Base-by-base conservation (phyloP, 371 early-diverging fungal species). In the Aphelidium insulamus region DNA sequence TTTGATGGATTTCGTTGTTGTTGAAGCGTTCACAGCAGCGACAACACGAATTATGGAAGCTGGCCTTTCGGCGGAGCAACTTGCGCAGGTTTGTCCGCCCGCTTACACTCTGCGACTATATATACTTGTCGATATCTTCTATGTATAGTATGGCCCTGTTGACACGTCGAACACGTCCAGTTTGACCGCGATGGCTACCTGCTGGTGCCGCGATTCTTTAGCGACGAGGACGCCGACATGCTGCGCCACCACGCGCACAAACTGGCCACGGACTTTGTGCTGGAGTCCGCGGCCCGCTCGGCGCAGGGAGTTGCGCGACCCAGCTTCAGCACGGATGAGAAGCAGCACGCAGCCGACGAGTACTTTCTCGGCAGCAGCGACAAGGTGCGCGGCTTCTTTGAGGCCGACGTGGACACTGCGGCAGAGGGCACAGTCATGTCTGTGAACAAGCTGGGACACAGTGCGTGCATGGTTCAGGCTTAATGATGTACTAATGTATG, bases 361-460 rank as follows among this genome's bases (percentile, higher is more conserved):
- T 91, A 88, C 50, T 87, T 87, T 52, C 50, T 87, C 22, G 54
- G 48, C 21, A 75, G 76, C 1, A 79, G 82, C 14, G 77, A 83
- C 49, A 78, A 83, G 41, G 54, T 83, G 34, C 62, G 77, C 7
- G 86, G 59, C 51, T 91, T 91, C 42, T 77, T 86, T 38, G 85
- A 87, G 44, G 78, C 75, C 33, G 51, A 48, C 12, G 45, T 63
- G 11, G 75, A 76, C 8, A 43, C 62, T 7, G 46, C 85, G 10
- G 46, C 49, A 2, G 69, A 71, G 15, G 56, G 58, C 10, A 58
- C 71, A 36, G 51, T 54, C 23, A 41, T 55, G 2, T 67, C 83
- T 10, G 69, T 91, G 41, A 88, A 88, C 58, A 91, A 91, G 45
- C 81, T 88, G 40, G 88, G 87, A 0, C 90, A 91, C 46, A 84